Evolutionary conservation across 306 rosid genomes (phyloP).

Genomic region (Acacia acuminata): DNA sequence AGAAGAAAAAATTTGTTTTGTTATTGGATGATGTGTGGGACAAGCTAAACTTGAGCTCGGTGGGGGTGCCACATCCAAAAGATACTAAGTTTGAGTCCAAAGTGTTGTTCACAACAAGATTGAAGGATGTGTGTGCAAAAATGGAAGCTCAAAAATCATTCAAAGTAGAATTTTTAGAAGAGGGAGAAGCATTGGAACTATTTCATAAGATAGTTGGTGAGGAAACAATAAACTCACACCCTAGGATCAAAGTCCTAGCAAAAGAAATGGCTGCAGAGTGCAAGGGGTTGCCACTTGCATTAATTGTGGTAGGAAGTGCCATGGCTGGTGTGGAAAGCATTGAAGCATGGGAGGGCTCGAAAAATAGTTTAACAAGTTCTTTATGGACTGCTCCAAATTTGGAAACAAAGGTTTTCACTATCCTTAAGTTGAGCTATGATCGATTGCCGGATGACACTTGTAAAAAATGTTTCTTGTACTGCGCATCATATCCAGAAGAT

Average conservation of each 20-base stretch:
- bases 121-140: slow-evolving; percentile 26
- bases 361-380: not conserved
- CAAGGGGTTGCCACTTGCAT: not conserved
- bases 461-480: slow-evolving; percentile 7
- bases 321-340: not conserved
- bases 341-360: not conserved
- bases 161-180: slow-evolving; percentile 15
- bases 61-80: slow-evolving; percentile 13
- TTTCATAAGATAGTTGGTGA: slow-evolving; percentile 18
- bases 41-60: not conserved
- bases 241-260: slow-evolving; percentile 15
- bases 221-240: not conserved
- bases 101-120: slow-evolving; percentile 34
- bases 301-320: not conserved
- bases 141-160: slow-evolving; percentile 26
- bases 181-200: slow-evolving; percentile 12
- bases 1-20: slow-evolving; percentile 15
- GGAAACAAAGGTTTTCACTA: not conserved
- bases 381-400: not conserved
- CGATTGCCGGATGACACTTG: not conserved
- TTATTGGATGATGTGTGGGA: slow-evolving; percentile 44
- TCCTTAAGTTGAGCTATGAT: slow-evolving; percentile 30
- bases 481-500: not conserved
- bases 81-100: slow-evolving; percentile 10
- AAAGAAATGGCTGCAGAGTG: not conserved